Evolutionary conservation across 1,139 yeast genomes (phyloP).

Genomic region (Candida tetrigidarum): DNA sequence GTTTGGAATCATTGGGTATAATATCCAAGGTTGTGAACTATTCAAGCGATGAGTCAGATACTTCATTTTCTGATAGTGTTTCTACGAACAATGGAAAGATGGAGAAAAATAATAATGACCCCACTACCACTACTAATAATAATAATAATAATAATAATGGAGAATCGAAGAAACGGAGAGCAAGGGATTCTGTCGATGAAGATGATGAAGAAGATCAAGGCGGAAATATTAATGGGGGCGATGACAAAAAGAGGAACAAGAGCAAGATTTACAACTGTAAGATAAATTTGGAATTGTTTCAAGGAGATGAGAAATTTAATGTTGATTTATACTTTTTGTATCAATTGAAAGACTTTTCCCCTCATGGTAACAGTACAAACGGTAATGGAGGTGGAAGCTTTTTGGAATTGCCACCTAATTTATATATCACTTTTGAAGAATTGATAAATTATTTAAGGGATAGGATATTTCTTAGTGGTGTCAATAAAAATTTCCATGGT

Average conservation of each 20-base stretch:
- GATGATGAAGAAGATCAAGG: too few relatives aligned
- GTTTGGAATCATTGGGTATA: constrained; percentile 1
- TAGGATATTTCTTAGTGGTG: constrained; percentile 11
- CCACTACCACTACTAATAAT: neutral
- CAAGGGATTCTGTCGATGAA: too few relatives aligned
- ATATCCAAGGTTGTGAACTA: neutral
- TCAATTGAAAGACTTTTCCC: constrained; percentile 7
- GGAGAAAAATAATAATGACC: too few relatives aligned
- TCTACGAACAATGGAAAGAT: neutral
- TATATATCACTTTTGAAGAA: constrained; percentile 17
- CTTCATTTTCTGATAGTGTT: neutral
- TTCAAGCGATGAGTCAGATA: neutral
- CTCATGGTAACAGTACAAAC: neutral
- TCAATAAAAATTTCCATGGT: constrained; percentile 12
- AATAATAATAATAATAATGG: neutral
- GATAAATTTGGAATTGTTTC: constrained; percentile 12
- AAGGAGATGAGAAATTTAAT: constrained; percentile 3
- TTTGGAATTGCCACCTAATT: constrained; percentile 13
- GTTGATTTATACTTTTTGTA: constrained; percentile 14
- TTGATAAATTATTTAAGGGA: constrained; percentile 16
- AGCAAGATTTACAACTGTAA: constrained; percentile 16
- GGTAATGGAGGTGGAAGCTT: neutral
- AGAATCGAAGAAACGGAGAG: neutral
- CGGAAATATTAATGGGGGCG: neutral
- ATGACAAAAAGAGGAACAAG: neutral